phyloP scores from a whole-genome alignment of 225 moss, liverwort and hornwort species.

The Marchantia paleacea region DNA sequence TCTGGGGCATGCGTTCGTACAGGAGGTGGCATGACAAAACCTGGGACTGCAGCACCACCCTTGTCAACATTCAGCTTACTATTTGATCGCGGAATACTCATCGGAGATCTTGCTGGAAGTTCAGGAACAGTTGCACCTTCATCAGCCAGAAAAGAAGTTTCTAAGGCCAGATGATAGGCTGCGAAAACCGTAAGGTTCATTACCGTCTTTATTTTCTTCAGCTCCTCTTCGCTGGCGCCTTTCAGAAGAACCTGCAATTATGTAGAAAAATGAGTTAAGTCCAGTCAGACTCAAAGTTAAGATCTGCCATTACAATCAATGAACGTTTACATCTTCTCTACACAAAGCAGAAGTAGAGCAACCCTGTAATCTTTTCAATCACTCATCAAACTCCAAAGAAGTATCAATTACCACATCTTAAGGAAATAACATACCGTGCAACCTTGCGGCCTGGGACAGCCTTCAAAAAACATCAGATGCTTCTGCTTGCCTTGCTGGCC shows the following conservation, averaged over 20 bases:
- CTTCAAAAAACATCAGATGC: conserved; percentile 94
- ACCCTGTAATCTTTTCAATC: too few species aligned
- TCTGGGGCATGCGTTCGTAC: not conserved
- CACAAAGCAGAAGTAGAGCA: not conserved
- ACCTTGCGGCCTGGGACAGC: conserved; percentile 80
- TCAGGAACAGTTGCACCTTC: conserved; percentile 84
- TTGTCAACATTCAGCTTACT: conserved; percentile 25
- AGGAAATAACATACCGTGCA: conserved; percentile 57
- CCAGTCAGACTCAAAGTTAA: not conserved
- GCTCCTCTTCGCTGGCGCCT: conserved; percentile 69
- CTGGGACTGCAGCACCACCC: conserved; percentile 48
- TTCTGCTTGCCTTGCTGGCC: conserved; percentile 69
- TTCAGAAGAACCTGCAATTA: conserved; percentile 58
- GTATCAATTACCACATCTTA: too few species aligned
- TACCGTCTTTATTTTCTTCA: conserved; percentile 85
- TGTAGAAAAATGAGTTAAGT: not conserved
- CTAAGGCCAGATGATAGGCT: conserved; percentile 88
- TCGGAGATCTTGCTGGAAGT: conserved; percentile 48
- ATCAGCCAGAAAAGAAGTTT: conserved; percentile 97
- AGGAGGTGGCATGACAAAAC: conserved; percentile 24
- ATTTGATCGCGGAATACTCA: conserved; percentile 40
- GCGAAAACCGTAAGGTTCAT: conserved; percentile 85
- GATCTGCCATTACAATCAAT: too few species aligned
- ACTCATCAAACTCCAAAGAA: too few species aligned
- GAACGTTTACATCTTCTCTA: not conserved